A percentile compares a stretch with the other conserved stretches of the same genome.
Conservation (phyloP, 2,329 filamentous ascomycete genomes). For the Scleromitrula shiraiana region DNA sequence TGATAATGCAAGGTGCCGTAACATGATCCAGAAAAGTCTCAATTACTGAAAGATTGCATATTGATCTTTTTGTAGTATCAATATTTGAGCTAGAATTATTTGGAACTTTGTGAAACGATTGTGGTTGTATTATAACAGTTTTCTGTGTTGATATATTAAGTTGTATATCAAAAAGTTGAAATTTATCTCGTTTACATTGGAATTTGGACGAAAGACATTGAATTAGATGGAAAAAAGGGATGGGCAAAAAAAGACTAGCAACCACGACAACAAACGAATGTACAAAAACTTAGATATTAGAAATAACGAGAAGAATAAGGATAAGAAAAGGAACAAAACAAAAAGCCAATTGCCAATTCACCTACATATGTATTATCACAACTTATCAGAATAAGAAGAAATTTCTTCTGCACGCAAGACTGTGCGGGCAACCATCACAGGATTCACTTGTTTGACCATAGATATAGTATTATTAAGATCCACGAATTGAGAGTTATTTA, state of each 20-base stretch:
- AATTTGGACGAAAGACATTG: background rate
- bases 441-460: slow-evolving; percentile 4
- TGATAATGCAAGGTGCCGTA: slow-evolving; percentile 7
- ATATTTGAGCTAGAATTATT: too few relatives aligned
- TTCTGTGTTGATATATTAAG: background rate
- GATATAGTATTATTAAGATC: background rate
- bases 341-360: background rate
- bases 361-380: background rate
- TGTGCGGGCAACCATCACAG: background rate
- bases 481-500: background rate
- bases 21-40: background rate
- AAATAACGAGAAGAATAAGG: too few relatives aligned
- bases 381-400: background rate
- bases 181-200: too few relatives aligned
- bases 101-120: too few relatives aligned
- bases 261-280: too few relatives aligned
- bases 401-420: background rate
- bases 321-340: background rate
- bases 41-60: background rate
- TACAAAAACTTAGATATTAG: too few relatives aligned
- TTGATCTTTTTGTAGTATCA: too few relatives aligned
- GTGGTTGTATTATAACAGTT: too few relatives aligned
- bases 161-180: too few relatives aligned
- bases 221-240: background rate
- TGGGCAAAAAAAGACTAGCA: too few relatives aligned